These are phyloP conservation scores for Ophiostoma montium DNA, from an alignment of 2,329 filamentous ascomycete species.

Conservation along the genomic window DNA sequence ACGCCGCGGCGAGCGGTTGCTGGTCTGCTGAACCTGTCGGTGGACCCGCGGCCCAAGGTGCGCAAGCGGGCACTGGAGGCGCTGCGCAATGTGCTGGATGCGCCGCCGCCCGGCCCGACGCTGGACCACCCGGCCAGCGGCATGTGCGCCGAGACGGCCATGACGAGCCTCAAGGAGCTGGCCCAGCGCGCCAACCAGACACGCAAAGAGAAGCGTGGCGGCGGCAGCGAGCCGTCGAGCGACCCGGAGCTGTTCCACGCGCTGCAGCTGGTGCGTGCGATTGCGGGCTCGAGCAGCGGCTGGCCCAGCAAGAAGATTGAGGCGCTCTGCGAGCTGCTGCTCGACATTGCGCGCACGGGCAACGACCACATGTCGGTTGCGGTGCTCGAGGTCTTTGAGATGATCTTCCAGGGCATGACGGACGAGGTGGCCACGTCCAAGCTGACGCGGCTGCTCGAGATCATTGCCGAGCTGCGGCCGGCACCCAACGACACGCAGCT, in stretches of 20 bases:
- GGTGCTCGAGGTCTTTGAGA: constrained; percentile 92
- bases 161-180: constrained; percentile 66
- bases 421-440: constrained; percentile 81
- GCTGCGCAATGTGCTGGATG: constrained; percentile 66
- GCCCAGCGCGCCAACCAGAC: constrained; percentile 46
- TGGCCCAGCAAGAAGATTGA: constrained; percentile 98
- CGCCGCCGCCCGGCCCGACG: constrained; percentile 78
- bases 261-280: constrained; percentile 79
- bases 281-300: constrained; percentile 74
- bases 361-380: constrained; percentile 96
- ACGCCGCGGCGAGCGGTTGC: constrained; percentile 79
- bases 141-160: constrained; percentile 85
- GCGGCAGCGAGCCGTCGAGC: constrained; percentile 37
- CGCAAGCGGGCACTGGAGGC: constrained; percentile 88
- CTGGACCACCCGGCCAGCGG: constrained; percentile 90
- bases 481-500: constrained; percentile 89
- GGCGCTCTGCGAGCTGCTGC: constrained; percentile 71
- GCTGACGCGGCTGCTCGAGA: constrained; percentile 74
- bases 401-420: constrained; percentile 88
- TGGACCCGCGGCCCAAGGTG: constrained; percentile 85
- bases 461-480: constrained; percentile 82
- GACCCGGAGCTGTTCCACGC: constrained; percentile 84
- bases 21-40: constrained; percentile 67
- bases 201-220: constrained; percentile 54
- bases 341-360: constrained; percentile 76